A percentile compares a stretch with the other conserved stretches of the same genome.
Conservation (phyloP, 1,284 basidiomycete genomes). For the Ganoderma lingzhi region DNA sequence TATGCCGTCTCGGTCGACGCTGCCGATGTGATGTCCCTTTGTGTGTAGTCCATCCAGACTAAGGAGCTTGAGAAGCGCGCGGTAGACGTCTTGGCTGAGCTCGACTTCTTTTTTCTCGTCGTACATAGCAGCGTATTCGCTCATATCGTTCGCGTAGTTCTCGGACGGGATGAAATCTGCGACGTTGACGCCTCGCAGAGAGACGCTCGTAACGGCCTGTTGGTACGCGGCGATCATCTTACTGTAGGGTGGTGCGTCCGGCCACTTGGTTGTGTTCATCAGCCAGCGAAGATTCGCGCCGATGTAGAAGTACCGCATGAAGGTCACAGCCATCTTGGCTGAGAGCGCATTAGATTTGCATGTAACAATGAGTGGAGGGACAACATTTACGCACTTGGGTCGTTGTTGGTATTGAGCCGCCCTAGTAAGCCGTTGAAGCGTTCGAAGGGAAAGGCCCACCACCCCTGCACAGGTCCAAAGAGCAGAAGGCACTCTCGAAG, state of each 20-base stretch:
- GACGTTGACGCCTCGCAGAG: not conserved
- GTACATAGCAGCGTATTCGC: not conserved
- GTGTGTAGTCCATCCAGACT: not conserved
- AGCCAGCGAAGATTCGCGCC: conserved; percentile 18
- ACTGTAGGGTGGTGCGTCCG: not conserved
- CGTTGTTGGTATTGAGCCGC: conserved; percentile 21
- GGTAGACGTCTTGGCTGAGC: not conserved
- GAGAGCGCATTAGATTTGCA: not conserved
- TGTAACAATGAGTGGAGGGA: not conserved
- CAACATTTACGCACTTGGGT: not conserved
- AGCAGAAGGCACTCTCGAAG: conserved; percentile 36
- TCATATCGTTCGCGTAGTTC: not conserved
- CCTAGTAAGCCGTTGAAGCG: conserved; percentile 28
- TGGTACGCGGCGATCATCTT: conserved; percentile 1
- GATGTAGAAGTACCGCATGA: conserved; percentile 25
- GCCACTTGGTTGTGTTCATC: conserved; percentile 18
- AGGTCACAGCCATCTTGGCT: conserved; percentile 25
- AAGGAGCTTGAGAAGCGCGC: not conserved
- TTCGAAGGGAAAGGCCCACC: conserved; percentile 33
- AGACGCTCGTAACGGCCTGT: not conserved
- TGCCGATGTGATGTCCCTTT: not conserved
- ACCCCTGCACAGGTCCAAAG: conserved; percentile 47
- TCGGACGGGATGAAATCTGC: not conserved
- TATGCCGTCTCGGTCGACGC: not conserved
- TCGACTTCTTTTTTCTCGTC: not conserved